A percentile compares a stretch with the other conserved stretches of the same genome.
Evolutionary conservation across 2,329 filamentous ascomycete species (phyloP).

Genomic region (Colletotrichum sublineola): DNA sequence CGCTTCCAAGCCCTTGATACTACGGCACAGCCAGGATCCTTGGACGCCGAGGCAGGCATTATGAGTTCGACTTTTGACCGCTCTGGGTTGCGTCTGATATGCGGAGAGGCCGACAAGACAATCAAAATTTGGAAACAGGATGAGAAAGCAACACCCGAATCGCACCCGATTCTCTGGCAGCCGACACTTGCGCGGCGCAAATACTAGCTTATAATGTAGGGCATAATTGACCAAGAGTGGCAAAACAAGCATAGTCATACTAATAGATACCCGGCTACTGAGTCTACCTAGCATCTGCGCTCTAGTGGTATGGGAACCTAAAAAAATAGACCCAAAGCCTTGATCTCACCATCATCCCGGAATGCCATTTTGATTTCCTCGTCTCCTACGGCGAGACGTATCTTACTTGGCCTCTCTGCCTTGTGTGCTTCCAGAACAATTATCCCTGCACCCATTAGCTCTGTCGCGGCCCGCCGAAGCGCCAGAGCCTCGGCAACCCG

Average conservation of each 20-base stretch:
- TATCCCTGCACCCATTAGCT: slow-evolving; percentile 88
- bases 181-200: slow-evolving; percentile 83
- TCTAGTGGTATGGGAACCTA: slow-evolving; percentile 42
- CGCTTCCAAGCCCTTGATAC: slow-evolving; percentile 92
- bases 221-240: neutral
- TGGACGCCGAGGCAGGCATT: slow-evolving; percentile 94
- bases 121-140: slow-evolving; percentile 99
- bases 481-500: slow-evolving; percentile 33
- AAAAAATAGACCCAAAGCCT: slow-evolving; percentile 76
- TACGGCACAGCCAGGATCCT: slow-evolving; percentile 90
- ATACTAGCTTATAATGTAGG: slow-evolving; percentile 62
- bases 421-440: slow-evolving; percentile 85
- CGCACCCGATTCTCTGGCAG: slow-evolving; percentile 93
- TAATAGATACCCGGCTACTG: slow-evolving; percentile 33
- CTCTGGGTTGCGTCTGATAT: slow-evolving; percentile 90
- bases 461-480: slow-evolving; percentile 80
- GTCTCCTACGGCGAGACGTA: slow-evolving; percentile 87
- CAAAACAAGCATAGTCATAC: neutral
- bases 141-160: slow-evolving; percentile 89
- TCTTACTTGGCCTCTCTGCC: slow-evolving; percentile 88
- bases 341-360: slow-evolving; percentile 88
- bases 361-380: slow-evolving; percentile 93
- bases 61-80: slow-evolving; percentile 95
- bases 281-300: slow-evolving; percentile 13
- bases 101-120: slow-evolving; percentile 96